These are phyloP conservation scores for Fonsecaea nubica DNA, from an alignment of 2,329 filamentous ascomycete species.

Conservation along the genomic window DNA sequence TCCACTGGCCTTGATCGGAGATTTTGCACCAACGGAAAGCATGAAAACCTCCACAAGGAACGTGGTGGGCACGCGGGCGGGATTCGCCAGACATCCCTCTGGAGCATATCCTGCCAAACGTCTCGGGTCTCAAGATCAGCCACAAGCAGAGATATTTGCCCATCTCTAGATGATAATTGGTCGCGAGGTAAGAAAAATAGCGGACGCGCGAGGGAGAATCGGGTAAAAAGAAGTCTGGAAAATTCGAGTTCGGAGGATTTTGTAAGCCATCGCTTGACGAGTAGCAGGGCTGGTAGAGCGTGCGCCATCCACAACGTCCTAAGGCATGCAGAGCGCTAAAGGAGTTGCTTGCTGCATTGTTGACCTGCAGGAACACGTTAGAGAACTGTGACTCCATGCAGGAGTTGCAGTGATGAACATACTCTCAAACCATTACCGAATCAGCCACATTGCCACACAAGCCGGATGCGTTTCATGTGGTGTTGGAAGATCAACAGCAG, in stretches of 20 bases:
- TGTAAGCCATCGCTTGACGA: constrained; percentile 10
- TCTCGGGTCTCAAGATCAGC: constrained; percentile 27
- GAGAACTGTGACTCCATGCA: constrained; percentile 17
- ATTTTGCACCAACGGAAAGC: constrained; percentile 12
- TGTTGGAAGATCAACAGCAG: constrained; percentile 6
- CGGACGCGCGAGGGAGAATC: constrained; percentile 16
- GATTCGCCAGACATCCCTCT: constrained; percentile 8
- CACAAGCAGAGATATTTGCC: constrained; percentile 17
- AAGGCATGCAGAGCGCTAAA: constrained; percentile 17
- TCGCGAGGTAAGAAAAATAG: constrained; percentile 10
- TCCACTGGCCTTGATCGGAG: constrained; percentile 5
- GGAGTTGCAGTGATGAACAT: constrained; percentile 10
- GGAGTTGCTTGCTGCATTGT: constrained; percentile 12
- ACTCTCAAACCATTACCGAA: constrained; percentile 5
- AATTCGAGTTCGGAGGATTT: constrained; percentile 19
- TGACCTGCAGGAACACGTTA: constrained; percentile 19
- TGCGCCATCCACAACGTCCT: background rate
- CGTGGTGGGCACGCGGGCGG: constrained; percentile 4
- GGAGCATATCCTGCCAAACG: constrained; percentile 24
- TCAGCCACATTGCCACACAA: background rate
- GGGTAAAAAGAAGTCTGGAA: constrained; percentile 22
- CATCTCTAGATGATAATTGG: constrained; percentile 21
- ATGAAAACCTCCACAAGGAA: background rate
- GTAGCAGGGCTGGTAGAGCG: background rate
- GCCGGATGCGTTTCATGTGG: constrained; percentile 14